Evolutionary conservation across 163 green algal genomes (phyloP).

Genomic region (Chlamydomonas reinhardtii): DNA sequence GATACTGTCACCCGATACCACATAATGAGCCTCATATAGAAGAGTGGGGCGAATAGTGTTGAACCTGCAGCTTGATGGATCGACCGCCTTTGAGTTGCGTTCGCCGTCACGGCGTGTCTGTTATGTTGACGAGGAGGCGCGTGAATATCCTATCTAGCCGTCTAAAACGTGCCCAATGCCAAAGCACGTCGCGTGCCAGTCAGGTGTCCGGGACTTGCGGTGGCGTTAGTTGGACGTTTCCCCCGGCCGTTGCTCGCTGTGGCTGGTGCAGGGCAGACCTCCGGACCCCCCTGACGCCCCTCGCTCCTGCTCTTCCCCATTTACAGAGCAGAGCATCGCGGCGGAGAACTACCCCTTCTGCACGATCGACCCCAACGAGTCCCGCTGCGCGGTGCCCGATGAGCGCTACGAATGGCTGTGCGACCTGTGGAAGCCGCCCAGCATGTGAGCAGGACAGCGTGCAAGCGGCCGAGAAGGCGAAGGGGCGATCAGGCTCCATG

Average conservation of each 20-base stretch:
- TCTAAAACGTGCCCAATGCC: no score
- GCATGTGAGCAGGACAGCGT: constrained; percentile 47
- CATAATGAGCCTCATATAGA: neutral
- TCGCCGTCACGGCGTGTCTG: no score
- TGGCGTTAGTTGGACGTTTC: neutral
- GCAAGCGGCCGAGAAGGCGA: no score
- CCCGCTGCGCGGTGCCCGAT: constrained; percentile 50
- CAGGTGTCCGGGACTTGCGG: neutral
- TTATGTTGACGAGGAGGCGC: no score
- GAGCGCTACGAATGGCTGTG: constrained; percentile 56
- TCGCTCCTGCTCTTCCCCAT: neutral
- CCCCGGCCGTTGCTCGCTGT: no score
- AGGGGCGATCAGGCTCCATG: no score
- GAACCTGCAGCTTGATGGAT: neutral
- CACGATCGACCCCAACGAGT: constrained; percentile 51
- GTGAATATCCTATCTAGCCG: no score
- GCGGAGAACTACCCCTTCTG: constrained; percentile 60
- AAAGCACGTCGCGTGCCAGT: no score
- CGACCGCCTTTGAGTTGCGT: no score
- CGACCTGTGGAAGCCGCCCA: constrained; percentile 55
- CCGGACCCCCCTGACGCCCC: no score
- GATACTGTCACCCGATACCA: neutral
- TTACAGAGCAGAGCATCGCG: constrained; percentile 40
- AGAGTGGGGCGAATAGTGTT: neutral
- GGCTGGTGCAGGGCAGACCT: no score